These are phyloP conservation scores for Quercus bicolor DNA, from an alignment of 306 rosid species.

Conservation along the genomic window DNA sequence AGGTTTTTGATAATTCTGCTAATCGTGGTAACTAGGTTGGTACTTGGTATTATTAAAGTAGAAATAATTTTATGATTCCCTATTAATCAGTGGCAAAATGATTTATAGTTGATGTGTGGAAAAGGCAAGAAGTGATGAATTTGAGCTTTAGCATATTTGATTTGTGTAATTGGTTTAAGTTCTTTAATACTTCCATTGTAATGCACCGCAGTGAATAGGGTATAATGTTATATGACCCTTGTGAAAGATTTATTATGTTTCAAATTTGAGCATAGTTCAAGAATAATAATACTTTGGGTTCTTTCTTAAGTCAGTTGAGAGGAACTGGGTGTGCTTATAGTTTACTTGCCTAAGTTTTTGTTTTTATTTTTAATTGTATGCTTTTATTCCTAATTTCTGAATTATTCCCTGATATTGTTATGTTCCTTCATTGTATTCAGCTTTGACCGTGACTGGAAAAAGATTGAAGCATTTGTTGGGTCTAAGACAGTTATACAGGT, in stretches of 20 bases:
- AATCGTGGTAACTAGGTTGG: background rate
- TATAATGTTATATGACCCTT: background rate
- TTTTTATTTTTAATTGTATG: conserved; percentile 9
- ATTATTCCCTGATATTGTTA: background rate
- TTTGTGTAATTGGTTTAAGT: background rate
- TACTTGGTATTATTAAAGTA: background rate
- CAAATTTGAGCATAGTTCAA: background rate
- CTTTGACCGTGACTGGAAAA: conserved; percentile 99
- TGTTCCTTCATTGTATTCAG: conserved; percentile 33
- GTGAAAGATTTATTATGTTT: background rate
- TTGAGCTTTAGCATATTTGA: background rate
- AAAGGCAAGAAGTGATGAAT: background rate
- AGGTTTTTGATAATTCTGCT: background rate
- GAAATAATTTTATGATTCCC: background rate
- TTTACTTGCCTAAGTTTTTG: background rate
- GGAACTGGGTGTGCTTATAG: background rate
- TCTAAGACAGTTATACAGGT: conserved; percentile 98
- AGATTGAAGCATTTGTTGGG: conserved; percentile 95
- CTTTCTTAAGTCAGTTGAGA: background rate
- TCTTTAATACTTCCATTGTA: background rate
- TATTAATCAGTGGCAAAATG: background rate
- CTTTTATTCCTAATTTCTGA: background rate
- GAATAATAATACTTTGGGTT: background rate
- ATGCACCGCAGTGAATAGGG: background rate
- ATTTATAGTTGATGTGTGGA: background rate